These are phyloP conservation scores for Globisporangium barbulae DNA, from an alignment of 352 stramenopile genomes.

Conservation along the genomic window DNA sequence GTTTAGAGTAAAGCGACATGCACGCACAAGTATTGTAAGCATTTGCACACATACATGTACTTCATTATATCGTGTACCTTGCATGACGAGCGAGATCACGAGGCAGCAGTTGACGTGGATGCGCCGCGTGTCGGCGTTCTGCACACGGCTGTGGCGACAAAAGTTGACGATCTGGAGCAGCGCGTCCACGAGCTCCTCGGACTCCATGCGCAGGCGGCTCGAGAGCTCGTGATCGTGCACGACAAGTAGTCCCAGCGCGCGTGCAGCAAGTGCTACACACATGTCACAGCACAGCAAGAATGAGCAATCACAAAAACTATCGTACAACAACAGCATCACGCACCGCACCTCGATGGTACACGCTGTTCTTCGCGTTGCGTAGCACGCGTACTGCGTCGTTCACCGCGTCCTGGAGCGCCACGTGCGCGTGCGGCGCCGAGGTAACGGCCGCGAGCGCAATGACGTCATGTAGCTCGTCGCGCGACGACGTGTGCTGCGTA, in stretches of 20 bases:
- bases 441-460: constrained; percentile 26
- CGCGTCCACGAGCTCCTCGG: constrained; percentile 66
- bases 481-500: constrained; percentile 43
- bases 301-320: not conserved
- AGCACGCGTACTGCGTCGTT: constrained; percentile 38
- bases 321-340: not conserved
- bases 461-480: constrained; percentile 31
- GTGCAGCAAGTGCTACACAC: constrained; percentile 47
- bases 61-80: constrained; percentile 20
- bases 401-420: constrained; percentile 12
- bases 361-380: constrained; percentile 63
- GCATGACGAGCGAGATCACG: constrained; percentile 83
- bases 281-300: not conserved
- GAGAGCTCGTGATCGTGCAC: constrained; percentile 31
- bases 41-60: not conserved
- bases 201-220: constrained; percentile 49
- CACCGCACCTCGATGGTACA: constrained; percentile 47
- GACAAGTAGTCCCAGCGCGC: constrained; percentile 65
- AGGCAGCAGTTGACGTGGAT: constrained; percentile 84
- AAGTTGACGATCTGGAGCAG: constrained; percentile 69
- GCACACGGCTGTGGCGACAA: constrained; percentile 40
- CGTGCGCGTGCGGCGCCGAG: constrained; percentile 1
- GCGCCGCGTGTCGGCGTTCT: constrained; percentile 55
- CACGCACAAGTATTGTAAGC: not conserved
- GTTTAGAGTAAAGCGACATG: not conserved